Percentiles rank a stretch among this genome's conserved stretches.
These are phyloP conservation scores for Podaxis carcinomalis DNA, from an alignment of 768 basidiomycete species.

Conservation along the genomic window DNA sequence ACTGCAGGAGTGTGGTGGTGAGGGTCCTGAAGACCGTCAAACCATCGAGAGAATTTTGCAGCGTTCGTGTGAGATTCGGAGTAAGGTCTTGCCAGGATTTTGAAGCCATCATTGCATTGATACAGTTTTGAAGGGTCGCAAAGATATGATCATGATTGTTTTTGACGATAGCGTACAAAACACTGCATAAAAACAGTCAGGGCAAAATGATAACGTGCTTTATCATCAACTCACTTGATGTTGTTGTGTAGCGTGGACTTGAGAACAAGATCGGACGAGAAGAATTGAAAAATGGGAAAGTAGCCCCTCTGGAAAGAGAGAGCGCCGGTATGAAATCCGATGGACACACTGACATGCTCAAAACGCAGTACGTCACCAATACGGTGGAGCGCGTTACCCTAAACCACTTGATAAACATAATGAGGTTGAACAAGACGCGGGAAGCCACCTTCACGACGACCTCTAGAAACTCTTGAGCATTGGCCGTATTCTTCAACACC, in stretches of 20 bases:
- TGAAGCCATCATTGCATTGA: slow-evolving; percentile 31
- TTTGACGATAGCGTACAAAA: slow-evolving; percentile 40
- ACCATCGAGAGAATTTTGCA: too few species aligned
- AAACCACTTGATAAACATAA: slow-evolving; percentile 28
- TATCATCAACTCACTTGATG: slow-evolving; percentile 39
- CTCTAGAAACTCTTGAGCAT: slow-evolving; percentile 43
- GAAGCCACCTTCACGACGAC: slow-evolving; percentile 4
- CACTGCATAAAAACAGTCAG: too few species aligned
- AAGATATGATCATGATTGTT: slow-evolving; percentile 41
- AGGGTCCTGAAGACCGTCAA: too few species aligned
- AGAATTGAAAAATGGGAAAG: slow-evolving; percentile 48
- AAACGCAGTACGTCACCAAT: slow-evolving; percentile 47
- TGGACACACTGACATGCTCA: slow-evolving; percentile 32
- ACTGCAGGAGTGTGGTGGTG: too few species aligned
- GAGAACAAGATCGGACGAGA: slow-evolving; percentile 54
- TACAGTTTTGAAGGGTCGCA: slow-evolving; percentile 33
- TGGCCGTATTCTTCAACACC: slow-evolving; percentile 32
- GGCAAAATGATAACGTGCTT: slow-evolving; percentile 22
- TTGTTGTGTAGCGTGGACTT: slow-evolving; percentile 48
- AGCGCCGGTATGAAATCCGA: slow-evolving; percentile 25
- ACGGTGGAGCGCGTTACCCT: slow-evolving; percentile 49
- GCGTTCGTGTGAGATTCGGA: too few species aligned
- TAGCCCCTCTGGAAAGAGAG: slow-evolving; percentile 61
- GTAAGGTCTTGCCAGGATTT: slow-evolving; percentile 29
- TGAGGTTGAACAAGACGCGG: slow-evolving; percentile 32